These are phyloP conservation scores for Panellus pusillus DNA, from an alignment of 768 basidiomycete species.

Conservation along the genomic window DNA sequence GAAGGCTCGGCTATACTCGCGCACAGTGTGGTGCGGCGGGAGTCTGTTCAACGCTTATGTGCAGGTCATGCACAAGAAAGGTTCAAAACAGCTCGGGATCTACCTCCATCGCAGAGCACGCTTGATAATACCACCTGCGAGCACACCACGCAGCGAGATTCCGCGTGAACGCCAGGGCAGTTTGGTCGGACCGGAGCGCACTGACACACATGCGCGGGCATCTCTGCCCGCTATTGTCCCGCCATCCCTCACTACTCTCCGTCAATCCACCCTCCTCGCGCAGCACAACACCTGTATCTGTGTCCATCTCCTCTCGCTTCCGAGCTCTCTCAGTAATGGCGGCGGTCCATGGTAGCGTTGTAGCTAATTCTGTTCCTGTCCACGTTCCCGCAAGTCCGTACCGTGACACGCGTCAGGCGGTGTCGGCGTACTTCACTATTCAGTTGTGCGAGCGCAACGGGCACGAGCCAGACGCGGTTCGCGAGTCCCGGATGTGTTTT, in stretches of 20 bases:
- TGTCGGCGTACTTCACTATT: conserved; percentile 81
- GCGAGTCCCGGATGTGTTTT: conserved; percentile 82
- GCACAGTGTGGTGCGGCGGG: conserved; percentile 74
- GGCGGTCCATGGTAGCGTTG: too few species aligned
- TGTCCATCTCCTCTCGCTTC: conserved; percentile 6
- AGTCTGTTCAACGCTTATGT: conserved; percentile 88
- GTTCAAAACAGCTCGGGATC: conserved; percentile 72
- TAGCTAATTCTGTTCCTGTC: too few species aligned
- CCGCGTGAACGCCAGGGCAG: conserved; percentile 10
- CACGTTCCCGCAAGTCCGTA: too few species aligned
- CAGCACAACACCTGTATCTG: conserved; percentile 43
- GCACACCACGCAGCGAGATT: background rate
- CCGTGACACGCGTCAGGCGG: too few species aligned
- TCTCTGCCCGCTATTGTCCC: conserved; percentile 34
- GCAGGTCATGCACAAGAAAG: conserved; percentile 84
- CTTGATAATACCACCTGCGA: conserved; percentile 66
- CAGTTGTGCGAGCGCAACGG: conserved; percentile 77
- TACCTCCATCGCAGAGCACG: conserved; percentile 87
- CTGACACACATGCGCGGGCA: conserved; percentile 27
- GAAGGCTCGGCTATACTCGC: conserved; percentile 80
- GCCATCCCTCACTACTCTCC: conserved; percentile 43
- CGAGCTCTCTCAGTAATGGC: too few species aligned
- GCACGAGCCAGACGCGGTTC: conserved; percentile 81
- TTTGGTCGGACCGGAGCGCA: background rate
- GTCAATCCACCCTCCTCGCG: conserved; percentile 44